These are phyloP conservation scores for Cladophialophora psammophila DNA, from an alignment of 2,329 filamentous ascomycete genomes.

Conservation along the genomic window DNA sequence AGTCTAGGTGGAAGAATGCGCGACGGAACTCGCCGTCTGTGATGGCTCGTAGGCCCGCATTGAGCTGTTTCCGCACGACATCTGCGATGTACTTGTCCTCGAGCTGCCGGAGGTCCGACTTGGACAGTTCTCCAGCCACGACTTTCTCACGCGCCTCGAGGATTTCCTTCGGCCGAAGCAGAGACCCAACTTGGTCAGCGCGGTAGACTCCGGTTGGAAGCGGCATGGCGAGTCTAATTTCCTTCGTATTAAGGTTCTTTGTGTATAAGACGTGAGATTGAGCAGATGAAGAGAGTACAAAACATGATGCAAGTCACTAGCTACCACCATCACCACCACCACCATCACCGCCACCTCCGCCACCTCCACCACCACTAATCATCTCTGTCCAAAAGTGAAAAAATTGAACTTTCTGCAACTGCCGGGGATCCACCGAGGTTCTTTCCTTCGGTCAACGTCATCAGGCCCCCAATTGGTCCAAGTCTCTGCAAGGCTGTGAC, in stretches of 20 bases:
- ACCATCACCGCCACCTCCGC: too few species aligned
- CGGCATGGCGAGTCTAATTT: conserved; percentile 29
- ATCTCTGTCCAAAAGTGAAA: neutral
- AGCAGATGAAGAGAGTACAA: neutral
- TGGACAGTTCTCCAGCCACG: conserved; percentile 52
- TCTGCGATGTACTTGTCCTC: conserved; percentile 60
- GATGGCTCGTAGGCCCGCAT: conserved; percentile 58
- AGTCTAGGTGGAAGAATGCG: conserved; percentile 66
- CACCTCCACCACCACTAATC: neutral
- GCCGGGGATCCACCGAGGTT: conserved; percentile 17
- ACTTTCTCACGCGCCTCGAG: conserved; percentile 59
- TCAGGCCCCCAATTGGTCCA: neutral
- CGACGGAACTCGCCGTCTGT: conserved; percentile 66
- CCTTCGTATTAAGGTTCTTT: neutral
- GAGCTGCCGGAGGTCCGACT: conserved; percentile 57
- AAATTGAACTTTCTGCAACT: conserved; percentile 15
- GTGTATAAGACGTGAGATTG: neutral
- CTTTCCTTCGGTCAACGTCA: neutral
- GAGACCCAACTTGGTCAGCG: conserved; percentile 65
- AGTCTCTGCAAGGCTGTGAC: neutral
- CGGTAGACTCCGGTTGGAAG: conserved; percentile 48
- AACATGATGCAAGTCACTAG: neutral
- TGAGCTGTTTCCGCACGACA: conserved; percentile 59
- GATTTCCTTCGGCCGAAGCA: conserved; percentile 60
- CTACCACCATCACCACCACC: too few species aligned